phyloP scores from a whole-genome alignment of 257 asterid species.

The Solanum chilense region DNA sequence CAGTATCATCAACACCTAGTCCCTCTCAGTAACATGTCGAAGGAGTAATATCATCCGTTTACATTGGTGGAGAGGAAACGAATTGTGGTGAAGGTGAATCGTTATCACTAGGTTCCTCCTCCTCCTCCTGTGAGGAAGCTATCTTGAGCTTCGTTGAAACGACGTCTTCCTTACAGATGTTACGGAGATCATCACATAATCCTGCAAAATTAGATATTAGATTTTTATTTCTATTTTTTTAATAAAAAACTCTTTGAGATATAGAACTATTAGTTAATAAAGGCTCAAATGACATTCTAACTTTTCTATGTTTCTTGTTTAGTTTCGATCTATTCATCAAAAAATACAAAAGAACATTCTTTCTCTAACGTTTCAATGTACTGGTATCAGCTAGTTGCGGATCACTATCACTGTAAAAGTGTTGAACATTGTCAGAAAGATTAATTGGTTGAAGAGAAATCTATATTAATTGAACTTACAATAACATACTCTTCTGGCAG shows the following conservation, averaged over 20 bases:
- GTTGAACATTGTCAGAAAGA: neutral
- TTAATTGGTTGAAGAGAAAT: neutral
- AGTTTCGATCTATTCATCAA: slow-evolving; percentile 20
- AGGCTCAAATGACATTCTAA: slow-evolving; percentile 28
- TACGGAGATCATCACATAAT: neutral
- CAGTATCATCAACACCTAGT: too few relatives aligned
- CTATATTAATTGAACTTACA: neutral
- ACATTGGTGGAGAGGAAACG: too few relatives aligned
- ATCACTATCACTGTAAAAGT: slow-evolving; percentile 26
- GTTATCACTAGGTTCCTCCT: neutral
- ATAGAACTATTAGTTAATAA: slow-evolving; percentile 36
- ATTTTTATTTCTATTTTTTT: too few relatives aligned
- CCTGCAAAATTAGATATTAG: neutral
- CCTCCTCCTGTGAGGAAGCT: neutral
- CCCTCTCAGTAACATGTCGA: too few relatives aligned
- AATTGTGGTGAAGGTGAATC: too few relatives aligned
- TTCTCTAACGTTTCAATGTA: neutral
- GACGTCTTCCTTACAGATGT: neutral
- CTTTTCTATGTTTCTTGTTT: slow-evolving; percentile 26
- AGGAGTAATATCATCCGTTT: too few relatives aligned
- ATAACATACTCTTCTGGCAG: slow-evolving; percentile 11
- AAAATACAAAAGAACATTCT: neutral
- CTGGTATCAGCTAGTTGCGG: neutral
- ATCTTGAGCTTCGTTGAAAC: neutral
- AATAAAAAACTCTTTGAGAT: neutral